phyloP scores from a whole-genome alignment of 441 rosid species.

The Sinapis alba region DNA sequence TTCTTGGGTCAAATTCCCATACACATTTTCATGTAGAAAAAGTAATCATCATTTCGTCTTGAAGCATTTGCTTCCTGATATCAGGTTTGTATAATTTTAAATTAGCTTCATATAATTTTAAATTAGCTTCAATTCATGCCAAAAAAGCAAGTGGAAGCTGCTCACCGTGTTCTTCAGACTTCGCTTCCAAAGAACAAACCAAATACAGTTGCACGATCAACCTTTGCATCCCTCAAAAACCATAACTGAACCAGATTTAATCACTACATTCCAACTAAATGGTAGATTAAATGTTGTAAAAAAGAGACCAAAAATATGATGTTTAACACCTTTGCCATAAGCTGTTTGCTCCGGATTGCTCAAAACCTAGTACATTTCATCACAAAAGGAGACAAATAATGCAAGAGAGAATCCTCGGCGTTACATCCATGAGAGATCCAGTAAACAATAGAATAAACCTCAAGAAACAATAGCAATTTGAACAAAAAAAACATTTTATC shows the following conservation, averaged over 20 bases:
- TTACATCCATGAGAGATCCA: neutral
- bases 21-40: neutral
- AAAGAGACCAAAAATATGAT: neutral
- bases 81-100: constrained; percentile 50
- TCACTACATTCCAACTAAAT: neutral
- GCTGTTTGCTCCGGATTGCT: no score
- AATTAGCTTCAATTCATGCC: constrained; percentile 57
- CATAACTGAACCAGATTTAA: neutral
- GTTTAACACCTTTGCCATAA: neutral
- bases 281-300: neutral
- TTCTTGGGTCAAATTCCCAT: no score
- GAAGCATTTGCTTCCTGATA: constrained; percentile 53
- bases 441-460: neutral
- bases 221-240: constrained; percentile 67
- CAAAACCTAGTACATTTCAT: neutral
- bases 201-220: constrained; percentile 82
- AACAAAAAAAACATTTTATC: neutral
- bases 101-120: constrained; percentile 56
- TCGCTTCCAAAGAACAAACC: constrained; percentile 97
- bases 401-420: neutral
- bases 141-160: constrained; percentile 75
- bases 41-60: neutral
- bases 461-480: neutral
- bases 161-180: constrained; percentile 80
- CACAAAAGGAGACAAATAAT: neutral